Evolutionary conservation across 768 basidiomycete genomes (phyloP), one percentile per base, ranked within the genome.

Genomic region (Boletus rufocinnamomeus): DNA sequence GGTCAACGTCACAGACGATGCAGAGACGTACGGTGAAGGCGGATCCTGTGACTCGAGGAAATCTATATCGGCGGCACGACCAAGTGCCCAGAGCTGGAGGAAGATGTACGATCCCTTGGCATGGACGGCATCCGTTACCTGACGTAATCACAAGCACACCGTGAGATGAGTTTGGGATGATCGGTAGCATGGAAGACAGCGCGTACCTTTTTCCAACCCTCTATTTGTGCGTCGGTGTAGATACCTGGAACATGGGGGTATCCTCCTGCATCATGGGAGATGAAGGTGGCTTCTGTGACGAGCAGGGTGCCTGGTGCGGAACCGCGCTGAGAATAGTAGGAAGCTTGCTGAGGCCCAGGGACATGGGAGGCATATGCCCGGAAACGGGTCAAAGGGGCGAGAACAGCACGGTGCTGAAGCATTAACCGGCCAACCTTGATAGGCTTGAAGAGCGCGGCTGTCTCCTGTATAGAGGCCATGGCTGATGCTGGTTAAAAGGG

Each of bases 111-210:
- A 81, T 4, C 79, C 78, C 47, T 80, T 76, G 4, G 76, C 78
- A 63, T 88, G 87, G 0, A 87, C 85, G 0, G 77, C 80, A 11
- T 81, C 78, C 19, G 80, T 81, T 17, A 91, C 68, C 83, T 85
- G 48, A 13, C 41, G 27, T 1, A 14, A 27, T 32, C 14, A 9
- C 40, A 43, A 53, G 2, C 23, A 35, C 3, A 13, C 3, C 9
- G 13, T 54, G 14, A 58, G 43, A 25, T 16, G 13, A 2, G 23
- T 17, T 16, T 19, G 1, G n/a, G 27, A 21, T 23, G 34, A 13
- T 30, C 21, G 16, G 23, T 16, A 28, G 19, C 17, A 27, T 2
- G 28, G 32, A 13, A 6, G 7, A 35, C 10, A 9, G 8, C 25
- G 35, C 50, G 13, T 35, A 80, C 80, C 63, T 69, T 63, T 62